phyloP scores from a whole-genome alignment of 768 basidiomycete genomes.

The Pilatotrama ljubarskyi region DNA sequence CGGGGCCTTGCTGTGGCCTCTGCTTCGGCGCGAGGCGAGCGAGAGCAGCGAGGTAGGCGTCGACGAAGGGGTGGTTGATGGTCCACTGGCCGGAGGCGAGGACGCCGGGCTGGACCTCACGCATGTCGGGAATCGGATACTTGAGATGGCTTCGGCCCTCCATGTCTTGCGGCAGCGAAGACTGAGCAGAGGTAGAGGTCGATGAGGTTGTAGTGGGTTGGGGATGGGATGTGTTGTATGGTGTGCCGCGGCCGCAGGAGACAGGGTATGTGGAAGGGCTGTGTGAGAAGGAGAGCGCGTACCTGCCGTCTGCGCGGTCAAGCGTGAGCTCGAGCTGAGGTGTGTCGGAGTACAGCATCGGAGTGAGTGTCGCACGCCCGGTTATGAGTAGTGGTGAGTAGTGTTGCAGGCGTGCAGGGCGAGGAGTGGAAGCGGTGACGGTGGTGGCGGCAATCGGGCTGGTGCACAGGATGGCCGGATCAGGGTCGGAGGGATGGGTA shows the following conservation, averaged over 20 bases:
- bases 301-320: conserved; percentile 19
- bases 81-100: conserved; percentile 45
- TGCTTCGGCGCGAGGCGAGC: conserved; percentile 37
- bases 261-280: conserved; percentile 34
- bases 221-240: conserved; percentile 25
- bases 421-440: neutral
- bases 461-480: conserved; percentile 6
- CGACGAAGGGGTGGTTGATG: conserved; percentile 49
- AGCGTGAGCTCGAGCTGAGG: neutral
- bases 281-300: conserved; percentile 27
- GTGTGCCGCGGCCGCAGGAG: conserved; percentile 39
- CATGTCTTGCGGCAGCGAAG: neutral
- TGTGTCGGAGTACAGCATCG: conserved; percentile 3
- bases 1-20: neutral
- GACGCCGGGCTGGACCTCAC: conserved; percentile 37
- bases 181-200: conserved; percentile 19
- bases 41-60: conserved; percentile 48
- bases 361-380: neutral
- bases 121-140: conserved; percentile 23
- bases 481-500: neutral
- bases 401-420: neutral
- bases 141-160: conserved; percentile 19
- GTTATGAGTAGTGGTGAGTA: neutral
- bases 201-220: conserved; percentile 20
- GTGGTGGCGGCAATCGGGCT: conserved; percentile 10